These are phyloP conservation scores for Leccinum imitatum DNA, from an alignment of 768 basidiomycete species.

Conservation along the genomic window DNA sequence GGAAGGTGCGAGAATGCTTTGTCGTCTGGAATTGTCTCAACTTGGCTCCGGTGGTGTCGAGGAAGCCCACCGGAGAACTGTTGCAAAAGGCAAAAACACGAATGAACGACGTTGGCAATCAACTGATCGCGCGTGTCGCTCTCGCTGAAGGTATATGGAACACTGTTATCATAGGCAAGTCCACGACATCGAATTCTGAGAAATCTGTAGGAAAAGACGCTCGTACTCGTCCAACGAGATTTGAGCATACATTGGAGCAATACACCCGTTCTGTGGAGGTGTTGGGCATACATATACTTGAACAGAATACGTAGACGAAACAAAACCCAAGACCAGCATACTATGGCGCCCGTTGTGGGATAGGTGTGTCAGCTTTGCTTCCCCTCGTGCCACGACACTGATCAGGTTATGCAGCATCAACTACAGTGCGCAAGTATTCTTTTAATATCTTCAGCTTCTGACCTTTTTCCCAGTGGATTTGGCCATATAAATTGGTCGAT, in stretches of 20 bases:
- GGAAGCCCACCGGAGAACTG: slow-evolving; percentile 54
- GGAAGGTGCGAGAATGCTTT: slow-evolving; percentile 77
- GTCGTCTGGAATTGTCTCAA: slow-evolving; percentile 45
- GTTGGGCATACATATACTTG: slow-evolving; percentile 12
- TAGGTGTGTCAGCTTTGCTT: too few species aligned
- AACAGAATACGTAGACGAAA: too few species aligned
- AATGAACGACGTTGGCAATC: slow-evolving; percentile 46
- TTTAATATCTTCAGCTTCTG: too few species aligned
- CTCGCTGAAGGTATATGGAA: slow-evolving; percentile 74
- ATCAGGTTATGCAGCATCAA: too few species aligned
- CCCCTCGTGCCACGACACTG: too few species aligned
- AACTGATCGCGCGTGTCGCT: slow-evolving; percentile 57
- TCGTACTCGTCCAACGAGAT: slow-evolving; percentile 54
- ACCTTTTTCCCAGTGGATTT: too few species aligned
- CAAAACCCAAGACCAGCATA: too few species aligned
- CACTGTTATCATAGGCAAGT: slow-evolving; percentile 59
- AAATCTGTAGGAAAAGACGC: slow-evolving; percentile 60
- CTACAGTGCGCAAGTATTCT: too few species aligned
- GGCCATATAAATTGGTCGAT: too few species aligned
- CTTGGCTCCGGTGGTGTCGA: slow-evolving; percentile 44
- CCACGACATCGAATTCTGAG: not conserved
- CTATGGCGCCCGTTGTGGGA: too few species aligned
- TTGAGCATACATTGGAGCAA: slow-evolving; percentile 54
- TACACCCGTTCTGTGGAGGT: slow-evolving; percentile 49
- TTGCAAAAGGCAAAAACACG: slow-evolving; percentile 61